Conservation (phyloP, 192 early-diverging fungal genomes). For the Backusella mclennaniae region DNA sequence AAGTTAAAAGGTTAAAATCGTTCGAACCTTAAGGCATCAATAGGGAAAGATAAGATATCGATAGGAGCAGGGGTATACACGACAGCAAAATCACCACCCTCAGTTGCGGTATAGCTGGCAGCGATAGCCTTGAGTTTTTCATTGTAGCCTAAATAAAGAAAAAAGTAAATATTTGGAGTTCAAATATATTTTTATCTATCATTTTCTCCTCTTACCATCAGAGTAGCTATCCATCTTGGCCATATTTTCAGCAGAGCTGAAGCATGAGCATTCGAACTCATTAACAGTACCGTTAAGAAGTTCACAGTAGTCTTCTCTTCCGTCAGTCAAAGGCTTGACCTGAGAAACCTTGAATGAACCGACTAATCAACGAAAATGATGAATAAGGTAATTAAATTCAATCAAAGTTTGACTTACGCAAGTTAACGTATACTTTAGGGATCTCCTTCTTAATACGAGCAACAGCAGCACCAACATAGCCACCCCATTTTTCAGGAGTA, state of each 20-base stretch:
- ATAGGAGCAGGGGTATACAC: conserved; percentile 9
- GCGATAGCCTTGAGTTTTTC: conserved; percentile 9
- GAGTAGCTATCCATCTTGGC: conserved; percentile 15
- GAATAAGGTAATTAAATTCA: background rate
- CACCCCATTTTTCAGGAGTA: conserved; percentile 1
- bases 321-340: conserved; percentile 18
- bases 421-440: conserved; percentile 17
- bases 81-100: conserved; percentile 13
- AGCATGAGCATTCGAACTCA: conserved; percentile 17
- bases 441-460: conserved; percentile 11
- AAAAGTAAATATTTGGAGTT: background rate
- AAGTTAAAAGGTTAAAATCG: background rate
- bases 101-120: conserved; percentile 9
- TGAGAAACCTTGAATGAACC: conserved; percentile 23
- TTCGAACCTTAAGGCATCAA: conserved; percentile 14
- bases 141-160: conserved; percentile 6
- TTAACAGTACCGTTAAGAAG: conserved; percentile 6
- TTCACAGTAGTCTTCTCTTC: conserved; percentile 14
- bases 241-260: background rate
- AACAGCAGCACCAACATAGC: conserved; percentile 14
- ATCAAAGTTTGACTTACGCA: conserved; percentile 13
- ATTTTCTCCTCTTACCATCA: conserved; percentile 8
- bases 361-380: conserved; percentile 6
- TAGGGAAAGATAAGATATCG: conserved; percentile 11
- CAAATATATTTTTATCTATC: background rate